phyloP scores from a whole-genome alignment of 257 asterid species.

The Gynochthodes officinalis region DNA sequence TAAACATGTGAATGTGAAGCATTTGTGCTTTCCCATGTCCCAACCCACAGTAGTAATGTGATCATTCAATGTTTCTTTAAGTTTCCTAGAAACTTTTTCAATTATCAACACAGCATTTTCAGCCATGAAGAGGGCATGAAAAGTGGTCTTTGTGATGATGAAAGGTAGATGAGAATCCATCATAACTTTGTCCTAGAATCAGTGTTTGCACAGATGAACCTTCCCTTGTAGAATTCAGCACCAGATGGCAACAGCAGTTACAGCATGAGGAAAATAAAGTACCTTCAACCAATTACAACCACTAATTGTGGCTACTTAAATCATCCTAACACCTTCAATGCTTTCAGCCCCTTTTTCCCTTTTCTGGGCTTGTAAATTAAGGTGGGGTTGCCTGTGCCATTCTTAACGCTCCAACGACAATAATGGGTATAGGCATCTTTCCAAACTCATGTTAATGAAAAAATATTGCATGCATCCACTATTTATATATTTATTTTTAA shows the following conservation, averaged over 20 bases:
- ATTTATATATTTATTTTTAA: too few relatives aligned
- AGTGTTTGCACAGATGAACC: background rate
- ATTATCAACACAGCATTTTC: background rate
- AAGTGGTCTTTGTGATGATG: background rate
- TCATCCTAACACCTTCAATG: too few relatives aligned
- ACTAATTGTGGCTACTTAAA: too few relatives aligned
- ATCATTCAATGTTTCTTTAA: slow-evolving; percentile 16
- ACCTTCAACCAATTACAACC: background rate
- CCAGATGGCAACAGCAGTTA: background rate
- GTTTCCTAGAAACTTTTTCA: slow-evolving; percentile 3
- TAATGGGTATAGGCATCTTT: too few relatives aligned
- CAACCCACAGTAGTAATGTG: slow-evolving; percentile 32
- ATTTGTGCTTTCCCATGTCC: slow-evolving; percentile 16
- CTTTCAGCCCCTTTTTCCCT: too few relatives aligned
- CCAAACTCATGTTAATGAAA: too few relatives aligned
- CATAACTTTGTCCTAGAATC: background rate
- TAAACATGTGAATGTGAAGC: background rate
- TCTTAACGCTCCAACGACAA: too few relatives aligned
- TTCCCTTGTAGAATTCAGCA: background rate
- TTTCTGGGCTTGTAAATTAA: too few relatives aligned
- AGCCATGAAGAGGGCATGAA: background rate
- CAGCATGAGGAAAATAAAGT: background rate
- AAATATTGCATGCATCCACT: too few relatives aligned
- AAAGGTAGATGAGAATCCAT: background rate
- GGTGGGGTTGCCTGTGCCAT: too few relatives aligned